Conservation (phyloP, 257 asterid species). For the Henckelia pumila region DNA sequence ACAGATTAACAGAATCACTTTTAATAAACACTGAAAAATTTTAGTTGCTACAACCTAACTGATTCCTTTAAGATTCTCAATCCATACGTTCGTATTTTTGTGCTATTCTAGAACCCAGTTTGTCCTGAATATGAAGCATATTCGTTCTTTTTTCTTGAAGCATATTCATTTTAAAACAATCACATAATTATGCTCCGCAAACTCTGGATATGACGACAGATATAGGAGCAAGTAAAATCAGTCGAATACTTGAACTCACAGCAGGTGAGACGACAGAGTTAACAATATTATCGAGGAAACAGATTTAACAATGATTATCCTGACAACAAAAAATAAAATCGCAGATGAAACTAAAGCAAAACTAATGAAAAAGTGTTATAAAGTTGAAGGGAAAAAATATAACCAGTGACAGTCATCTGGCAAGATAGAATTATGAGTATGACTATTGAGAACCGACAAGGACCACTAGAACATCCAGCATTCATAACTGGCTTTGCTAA, state of each 20-base stretch:
- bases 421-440: slow-evolving; percentile 4
- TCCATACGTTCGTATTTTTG: too few relatives aligned
- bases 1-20: too few relatives aligned
- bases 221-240: neutral
- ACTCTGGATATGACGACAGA: neutral
- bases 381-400: slow-evolving; percentile 8
- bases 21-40: too few relatives aligned
- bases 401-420: neutral
- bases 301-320: neutral
- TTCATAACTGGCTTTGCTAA: neutral
- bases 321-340: neutral
- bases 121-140: neutral
- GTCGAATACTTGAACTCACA: neutral
- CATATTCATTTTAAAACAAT: neutral
- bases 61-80: too few relatives aligned
- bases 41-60: too few relatives aligned
- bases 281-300: too few relatives aligned
- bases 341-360: slow-evolving; percentile 12
- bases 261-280: too few relatives aligned
- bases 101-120: neutral
- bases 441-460: neutral
- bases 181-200: neutral
- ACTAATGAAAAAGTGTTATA: slow-evolving; percentile 5
- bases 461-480: neutral
- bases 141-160: too few relatives aligned